These are phyloP conservation scores for Skeletonema grethae DNA, from an alignment of 108 stramenopile species.

Conservation along the genomic window DNA sequence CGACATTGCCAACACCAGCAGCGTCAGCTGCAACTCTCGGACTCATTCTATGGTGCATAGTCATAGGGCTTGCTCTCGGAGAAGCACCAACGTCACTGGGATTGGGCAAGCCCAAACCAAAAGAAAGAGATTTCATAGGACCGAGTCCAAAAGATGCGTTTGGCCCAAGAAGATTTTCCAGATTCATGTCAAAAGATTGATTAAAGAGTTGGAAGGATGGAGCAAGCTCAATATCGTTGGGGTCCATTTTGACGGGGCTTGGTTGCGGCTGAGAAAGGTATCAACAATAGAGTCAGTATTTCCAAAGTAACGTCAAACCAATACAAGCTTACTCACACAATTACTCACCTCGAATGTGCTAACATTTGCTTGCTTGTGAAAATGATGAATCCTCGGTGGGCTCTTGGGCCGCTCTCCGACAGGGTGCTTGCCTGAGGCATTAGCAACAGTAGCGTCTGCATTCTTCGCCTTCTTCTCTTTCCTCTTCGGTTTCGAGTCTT, in stretches of 20 bases:
- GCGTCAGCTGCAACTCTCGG: slow-evolving; percentile 1
- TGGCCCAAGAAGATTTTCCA: slow-evolving; percentile 59
- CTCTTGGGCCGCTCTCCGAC: slow-evolving; percentile 29
- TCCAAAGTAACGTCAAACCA: slow-evolving; percentile 5
- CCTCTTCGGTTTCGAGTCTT: neutral
- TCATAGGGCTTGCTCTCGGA: slow-evolving; percentile 20
- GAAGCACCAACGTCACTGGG: slow-evolving; percentile 40
- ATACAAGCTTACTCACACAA: neutral
- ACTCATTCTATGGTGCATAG: slow-evolving; percentile 17
- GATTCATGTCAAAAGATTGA: slow-evolving; percentile 83
- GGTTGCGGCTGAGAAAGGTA: slow-evolving; percentile 41
- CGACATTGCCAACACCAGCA: slow-evolving; percentile 13
- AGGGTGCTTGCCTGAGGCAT: neutral
- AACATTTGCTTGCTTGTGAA: slow-evolving; percentile 34
- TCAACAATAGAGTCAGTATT: neutral
- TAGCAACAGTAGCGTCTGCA: neutral
- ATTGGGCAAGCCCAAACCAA: slow-evolving; percentile 47
- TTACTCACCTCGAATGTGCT: slow-evolving; percentile 37
- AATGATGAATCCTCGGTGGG: slow-evolving; percentile 49
- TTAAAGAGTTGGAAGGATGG: slow-evolving; percentile 82
- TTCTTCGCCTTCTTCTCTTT: neutral
- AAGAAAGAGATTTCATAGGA: slow-evolving; percentile 61
- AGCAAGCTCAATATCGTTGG: slow-evolving; percentile 63
- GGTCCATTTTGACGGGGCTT: slow-evolving; percentile 53
- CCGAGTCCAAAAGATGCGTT: slow-evolving; percentile 53